Conservation (phyloP, 306 rosid genomes). For the Crataegus laevigata region DNA sequence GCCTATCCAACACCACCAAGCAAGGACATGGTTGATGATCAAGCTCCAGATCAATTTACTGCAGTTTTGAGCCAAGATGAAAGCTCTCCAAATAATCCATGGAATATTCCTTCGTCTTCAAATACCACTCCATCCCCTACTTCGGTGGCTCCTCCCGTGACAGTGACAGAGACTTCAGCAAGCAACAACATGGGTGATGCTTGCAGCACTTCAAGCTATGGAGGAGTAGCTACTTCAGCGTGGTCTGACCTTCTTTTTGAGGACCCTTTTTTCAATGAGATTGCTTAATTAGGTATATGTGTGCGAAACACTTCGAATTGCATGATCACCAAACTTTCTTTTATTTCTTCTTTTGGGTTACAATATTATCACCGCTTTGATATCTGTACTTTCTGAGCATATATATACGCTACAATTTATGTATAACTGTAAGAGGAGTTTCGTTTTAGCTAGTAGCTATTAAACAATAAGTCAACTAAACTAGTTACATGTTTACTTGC, state of each 20-base stretch:
- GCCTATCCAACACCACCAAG: slow-evolving; percentile 4
- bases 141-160: slow-evolving; percentile 10
- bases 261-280: slow-evolving; percentile 47
- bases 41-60: slow-evolving; percentile 17
- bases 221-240: slow-evolving; percentile 25
- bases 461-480: neutral
- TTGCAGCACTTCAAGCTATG: slow-evolving; percentile 41
- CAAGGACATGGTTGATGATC: slow-evolving; percentile 8
- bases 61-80: slow-evolving; percentile 18
- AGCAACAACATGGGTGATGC: slow-evolving; percentile 24
- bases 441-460: neutral
- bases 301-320: neutral
- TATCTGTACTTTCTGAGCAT: neutral
- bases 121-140: slow-evolving; percentile 38
- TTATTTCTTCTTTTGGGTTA: neutral
- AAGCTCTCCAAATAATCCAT: slow-evolving; percentile 27
- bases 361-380: neutral
- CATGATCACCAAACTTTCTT: neutral
- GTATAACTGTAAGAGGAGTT: neutral
- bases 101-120: slow-evolving; percentile 43
- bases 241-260: slow-evolving; percentile 65
- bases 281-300: slow-evolving; percentile 13
- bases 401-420: neutral
- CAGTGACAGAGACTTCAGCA: slow-evolving; percentile 8
- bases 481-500: neutral